Conservation (phyloP, 2,329 filamentous ascomycete species). For the Microthyrium microscopicum region DNA sequence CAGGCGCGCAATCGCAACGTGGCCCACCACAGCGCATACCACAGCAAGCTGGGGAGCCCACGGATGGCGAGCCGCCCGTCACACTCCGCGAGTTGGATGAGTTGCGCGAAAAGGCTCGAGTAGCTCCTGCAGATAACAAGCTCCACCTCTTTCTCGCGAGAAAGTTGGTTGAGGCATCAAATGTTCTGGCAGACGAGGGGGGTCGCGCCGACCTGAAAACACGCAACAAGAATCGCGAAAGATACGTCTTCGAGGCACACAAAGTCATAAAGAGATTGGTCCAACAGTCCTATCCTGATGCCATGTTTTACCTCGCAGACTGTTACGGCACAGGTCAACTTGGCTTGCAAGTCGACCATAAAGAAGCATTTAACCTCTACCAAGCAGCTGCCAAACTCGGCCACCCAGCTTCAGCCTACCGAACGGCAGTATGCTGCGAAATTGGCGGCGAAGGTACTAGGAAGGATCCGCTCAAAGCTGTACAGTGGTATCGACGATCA, state of each 20-base stretch:
- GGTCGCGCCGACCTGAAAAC: constrained; percentile 51
- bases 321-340: constrained; percentile 69
- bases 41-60: constrained; percentile 8
- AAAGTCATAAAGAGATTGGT: constrained; percentile 85
- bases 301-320: constrained; percentile 89
- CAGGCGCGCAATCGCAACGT: constrained; percentile 4
- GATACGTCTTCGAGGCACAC: constrained; percentile 69
- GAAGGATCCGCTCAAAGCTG: constrained; percentile 79
- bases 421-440: constrained; percentile 93
- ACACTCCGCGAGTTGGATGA: constrained; percentile 64
- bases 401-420: constrained; percentile 74
- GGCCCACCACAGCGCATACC: constrained; percentile 4
- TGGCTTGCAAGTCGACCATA: constrained; percentile 64
- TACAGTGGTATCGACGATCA: constrained; percentile 95
- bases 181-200: constrained; percentile 60
- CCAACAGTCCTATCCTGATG: constrained; percentile 55
- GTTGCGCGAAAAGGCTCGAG: constrained; percentile 51
- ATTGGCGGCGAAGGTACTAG: constrained; percentile 88
- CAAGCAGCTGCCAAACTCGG: constrained; percentile 84
- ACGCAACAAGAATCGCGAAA: constrained; percentile 52
- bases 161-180: constrained; percentile 70
- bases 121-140: constrained; percentile 54
- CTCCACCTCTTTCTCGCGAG: constrained; percentile 61
- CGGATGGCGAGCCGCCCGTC: constrained; percentile 38
- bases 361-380: constrained; percentile 86